Percentiles rank a stretch among this genome's conserved stretches.
Evolutionary conservation across 257 asterid genomes (phyloP).

Genomic region (Fraxinus americana): DNA sequence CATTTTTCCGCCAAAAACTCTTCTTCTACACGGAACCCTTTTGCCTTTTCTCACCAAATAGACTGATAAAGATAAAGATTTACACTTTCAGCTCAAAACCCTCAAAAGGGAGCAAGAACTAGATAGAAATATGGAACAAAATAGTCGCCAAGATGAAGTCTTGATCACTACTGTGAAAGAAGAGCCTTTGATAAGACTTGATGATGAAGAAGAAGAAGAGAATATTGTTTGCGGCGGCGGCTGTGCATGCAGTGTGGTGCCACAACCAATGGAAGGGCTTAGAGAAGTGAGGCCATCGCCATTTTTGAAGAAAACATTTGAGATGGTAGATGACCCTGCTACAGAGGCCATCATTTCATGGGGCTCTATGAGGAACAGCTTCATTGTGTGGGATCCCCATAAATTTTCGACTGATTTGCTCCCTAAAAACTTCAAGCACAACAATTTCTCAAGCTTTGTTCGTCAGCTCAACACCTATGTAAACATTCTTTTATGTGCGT

Average conservation of each 20-base stretch:
- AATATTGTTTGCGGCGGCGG: slow-evolving; percentile 1
- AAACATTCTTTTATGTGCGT: neutral
- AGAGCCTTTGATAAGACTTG: slow-evolving; percentile 35
- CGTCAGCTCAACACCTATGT: slow-evolving; percentile 60
- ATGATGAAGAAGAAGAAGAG: slow-evolving; percentile 40
- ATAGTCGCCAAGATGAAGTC: slow-evolving; percentile 3
- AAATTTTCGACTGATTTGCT: slow-evolving; percentile 43
- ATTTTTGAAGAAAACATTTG: slow-evolving; percentile 48
- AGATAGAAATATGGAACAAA: neutral
- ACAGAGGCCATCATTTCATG: slow-evolving; percentile 47
- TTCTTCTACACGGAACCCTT: neutral
- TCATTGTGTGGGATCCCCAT: slow-evolving; percentile 53
- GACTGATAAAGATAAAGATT: neutral
- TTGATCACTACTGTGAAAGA: slow-evolving; percentile 27
- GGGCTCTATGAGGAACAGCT: slow-evolving; percentile 35
- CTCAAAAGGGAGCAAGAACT: neutral
- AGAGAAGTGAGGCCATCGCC: slow-evolving; percentile 46
- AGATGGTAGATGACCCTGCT: slow-evolving; percentile 50
- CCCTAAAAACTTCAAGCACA: slow-evolving; percentile 51
- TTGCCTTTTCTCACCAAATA: neutral
- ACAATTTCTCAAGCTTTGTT: slow-evolving; percentile 50
- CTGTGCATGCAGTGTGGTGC: slow-evolving; percentile 4
- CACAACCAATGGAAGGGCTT: slow-evolving; percentile 33
- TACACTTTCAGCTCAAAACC: neutral
- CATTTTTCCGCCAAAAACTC: neutral